Evolutionary conservation across 495 filamentous ascomycete genomes (phyloP).

Genomic region (Lasiosphaeriaceae sp.): DNA sequence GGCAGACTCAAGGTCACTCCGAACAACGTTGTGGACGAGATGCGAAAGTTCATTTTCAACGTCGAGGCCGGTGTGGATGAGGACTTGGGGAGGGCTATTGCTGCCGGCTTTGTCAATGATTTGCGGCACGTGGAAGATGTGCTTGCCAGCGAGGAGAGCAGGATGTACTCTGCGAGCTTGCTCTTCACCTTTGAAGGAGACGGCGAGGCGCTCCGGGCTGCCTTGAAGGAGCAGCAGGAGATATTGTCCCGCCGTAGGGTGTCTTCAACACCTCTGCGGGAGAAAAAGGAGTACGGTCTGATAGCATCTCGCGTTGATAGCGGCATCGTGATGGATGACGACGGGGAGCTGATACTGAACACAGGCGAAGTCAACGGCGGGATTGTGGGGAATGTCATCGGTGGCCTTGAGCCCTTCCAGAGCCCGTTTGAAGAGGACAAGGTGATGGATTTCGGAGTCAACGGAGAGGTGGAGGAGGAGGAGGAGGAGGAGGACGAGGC

Average conservation of each 20-base stretch:
- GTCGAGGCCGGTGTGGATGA: slow-evolving; percentile 55
- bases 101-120: slow-evolving; percentile 62
- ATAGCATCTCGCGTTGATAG: slow-evolving; percentile 37
- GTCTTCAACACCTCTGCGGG: neutral
- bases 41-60: slow-evolving; percentile 70
- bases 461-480: slow-evolving; percentile 28
- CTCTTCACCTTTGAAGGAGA: slow-evolving; percentile 94
- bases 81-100: slow-evolving; percentile 51
- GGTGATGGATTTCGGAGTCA: slow-evolving; percentile 20
- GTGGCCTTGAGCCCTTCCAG: neutral
- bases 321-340: slow-evolving; percentile 40
- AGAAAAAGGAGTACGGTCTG: slow-evolving; percentile 3
- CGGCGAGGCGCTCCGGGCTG: slow-evolving; percentile 58
- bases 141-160: slow-evolving; percentile 72
- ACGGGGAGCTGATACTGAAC: slow-evolving; percentile 24
- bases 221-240: slow-evolving; percentile 59
- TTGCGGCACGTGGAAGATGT: slow-evolving; percentile 59
- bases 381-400: neutral
- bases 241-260: slow-evolving; percentile 17
- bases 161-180: slow-evolving; percentile 91
- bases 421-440: slow-evolving; percentile 17
- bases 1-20: slow-evolving; percentile 66
- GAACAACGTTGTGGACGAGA: slow-evolving; percentile 68
- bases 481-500: slow-evolving; percentile 59
- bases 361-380: slow-evolving; percentile 8